A percentile compares a stretch with the other conserved stretches of the same genome.
These are phyloP conservation scores for Agapanthus africanus DNA, from an alignment of 106 monocot genomes.

Conservation along the genomic window DNA sequence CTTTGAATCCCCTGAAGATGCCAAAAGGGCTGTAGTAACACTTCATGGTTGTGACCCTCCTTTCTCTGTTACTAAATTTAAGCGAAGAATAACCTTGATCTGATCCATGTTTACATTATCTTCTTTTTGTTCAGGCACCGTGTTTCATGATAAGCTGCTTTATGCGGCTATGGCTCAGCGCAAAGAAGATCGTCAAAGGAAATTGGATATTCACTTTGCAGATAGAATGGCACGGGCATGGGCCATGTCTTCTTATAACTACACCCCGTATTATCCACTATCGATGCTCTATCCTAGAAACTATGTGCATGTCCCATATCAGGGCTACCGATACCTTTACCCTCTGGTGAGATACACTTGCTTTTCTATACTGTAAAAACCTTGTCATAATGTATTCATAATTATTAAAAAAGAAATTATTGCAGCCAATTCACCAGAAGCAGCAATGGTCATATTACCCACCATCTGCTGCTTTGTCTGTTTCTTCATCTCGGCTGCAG, in stretches of 20 bases:
- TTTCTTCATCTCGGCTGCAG: too few relatives aligned
- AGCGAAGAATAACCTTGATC: neutral
- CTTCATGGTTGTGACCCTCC: conserved; percentile 29
- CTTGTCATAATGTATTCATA: too few relatives aligned
- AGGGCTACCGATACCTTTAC: neutral
- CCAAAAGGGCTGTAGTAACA: conserved; percentile 30
- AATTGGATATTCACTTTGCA: too few relatives aligned
- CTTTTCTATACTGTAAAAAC: too few relatives aligned
- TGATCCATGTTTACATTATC: too few relatives aligned
- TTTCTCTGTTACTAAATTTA: neutral
- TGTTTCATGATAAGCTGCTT: conserved; percentile 11
- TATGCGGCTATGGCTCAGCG: conserved; percentile 23
- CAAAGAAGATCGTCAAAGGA: conserved; percentile 12
- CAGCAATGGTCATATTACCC: too few relatives aligned
- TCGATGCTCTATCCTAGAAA: neutral
- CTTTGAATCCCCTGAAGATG: conserved; percentile 39
- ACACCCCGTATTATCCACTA: neutral
- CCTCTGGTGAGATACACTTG: too few relatives aligned
- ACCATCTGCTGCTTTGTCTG: too few relatives aligned
- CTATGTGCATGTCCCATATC: neutral
- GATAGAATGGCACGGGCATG: too few relatives aligned
- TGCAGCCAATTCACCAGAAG: too few relatives aligned
- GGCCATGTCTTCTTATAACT: neutral
- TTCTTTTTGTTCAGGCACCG: conserved; percentile 15
- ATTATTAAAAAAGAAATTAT: too few relatives aligned